A percentile compares a stretch with the other conserved stretches of the same genome.
These are phyloP conservation scores for Alternaria panax DNA, from an alignment of 2,329 filamentous ascomycete genomes.

Conservation along the genomic window DNA sequence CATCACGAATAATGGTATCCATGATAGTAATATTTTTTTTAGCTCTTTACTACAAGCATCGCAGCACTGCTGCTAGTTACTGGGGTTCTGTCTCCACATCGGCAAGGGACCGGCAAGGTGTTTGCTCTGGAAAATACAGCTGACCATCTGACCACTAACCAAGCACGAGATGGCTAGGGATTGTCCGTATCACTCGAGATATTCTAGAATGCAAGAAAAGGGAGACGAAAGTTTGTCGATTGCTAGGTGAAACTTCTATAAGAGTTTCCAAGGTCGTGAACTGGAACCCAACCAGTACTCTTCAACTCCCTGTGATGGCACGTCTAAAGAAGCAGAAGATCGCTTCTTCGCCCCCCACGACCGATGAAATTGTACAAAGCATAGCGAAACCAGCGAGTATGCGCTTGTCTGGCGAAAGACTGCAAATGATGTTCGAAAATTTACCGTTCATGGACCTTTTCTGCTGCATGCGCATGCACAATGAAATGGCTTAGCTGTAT, in stretches of 20 bases:
- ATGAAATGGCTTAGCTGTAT: too few species aligned
- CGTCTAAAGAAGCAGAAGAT: background rate
- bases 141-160: background rate
- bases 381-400: too few species aligned
- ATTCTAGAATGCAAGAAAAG: background rate
- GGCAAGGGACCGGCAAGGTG: background rate
- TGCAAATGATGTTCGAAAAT: too few species aligned
- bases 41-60: background rate
- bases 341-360: too few species aligned
- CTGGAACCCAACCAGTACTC: background rate
- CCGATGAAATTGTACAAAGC: too few species aligned
- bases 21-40: background rate
- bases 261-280: background rate
- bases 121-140: background rate
- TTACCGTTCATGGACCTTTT: too few species aligned
- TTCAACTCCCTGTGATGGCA: background rate
- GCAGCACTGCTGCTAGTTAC: background rate
- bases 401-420: too few species aligned
- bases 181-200: too few species aligned
- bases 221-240: background rate
- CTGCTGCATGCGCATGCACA: too few species aligned
- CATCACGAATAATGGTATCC: conserved; percentile 11
- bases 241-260: background rate
- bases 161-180: background rate
- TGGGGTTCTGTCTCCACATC: background rate